phyloP scores from a whole-genome alignment of 805 yeast genomes.

The Nakazawaea wyomingensis region DNA sequence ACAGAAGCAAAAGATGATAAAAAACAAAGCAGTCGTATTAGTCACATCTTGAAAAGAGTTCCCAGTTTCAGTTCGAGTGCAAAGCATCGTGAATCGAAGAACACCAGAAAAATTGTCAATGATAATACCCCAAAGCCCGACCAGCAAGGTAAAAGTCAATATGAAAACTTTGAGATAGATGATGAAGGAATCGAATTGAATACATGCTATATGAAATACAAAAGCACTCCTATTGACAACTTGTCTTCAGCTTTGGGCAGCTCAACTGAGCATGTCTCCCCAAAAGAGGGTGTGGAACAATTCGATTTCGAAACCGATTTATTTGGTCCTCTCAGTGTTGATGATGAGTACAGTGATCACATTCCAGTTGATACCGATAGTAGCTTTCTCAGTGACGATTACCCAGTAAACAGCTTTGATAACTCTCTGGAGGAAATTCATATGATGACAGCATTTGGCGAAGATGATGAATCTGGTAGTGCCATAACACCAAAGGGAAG shows the following conservation, averaged over 20 bases:
- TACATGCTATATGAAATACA: constrained; percentile 3
- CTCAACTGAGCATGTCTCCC: neutral
- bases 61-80: neutral
- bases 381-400: too few species aligned
- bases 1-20: too few species aligned
- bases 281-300: too few species aligned
- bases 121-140: too few species aligned
- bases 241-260: neutral
- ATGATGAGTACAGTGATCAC: too few species aligned
- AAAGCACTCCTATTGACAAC: neutral
- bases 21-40: too few species aligned
- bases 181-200: neutral
- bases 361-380: too few species aligned
- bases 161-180: neutral
- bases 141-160: too few species aligned
- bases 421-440: neutral
- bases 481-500: too few species aligned
- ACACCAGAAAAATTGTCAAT: neutral
- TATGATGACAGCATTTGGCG: neutral
- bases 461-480: neutral
- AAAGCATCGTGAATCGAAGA: too few species aligned
- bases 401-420: neutral
- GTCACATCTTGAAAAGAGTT: neutral
- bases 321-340: too few species aligned
- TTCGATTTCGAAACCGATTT: too few species aligned